Percentiles rank a stretch among this genome's conserved stretches.
These are phyloP conservation scores for Aspergillus amoenus DNA, from an alignment of 2,329 filamentous ascomycete genomes.

Conservation along the genomic window DNA sequence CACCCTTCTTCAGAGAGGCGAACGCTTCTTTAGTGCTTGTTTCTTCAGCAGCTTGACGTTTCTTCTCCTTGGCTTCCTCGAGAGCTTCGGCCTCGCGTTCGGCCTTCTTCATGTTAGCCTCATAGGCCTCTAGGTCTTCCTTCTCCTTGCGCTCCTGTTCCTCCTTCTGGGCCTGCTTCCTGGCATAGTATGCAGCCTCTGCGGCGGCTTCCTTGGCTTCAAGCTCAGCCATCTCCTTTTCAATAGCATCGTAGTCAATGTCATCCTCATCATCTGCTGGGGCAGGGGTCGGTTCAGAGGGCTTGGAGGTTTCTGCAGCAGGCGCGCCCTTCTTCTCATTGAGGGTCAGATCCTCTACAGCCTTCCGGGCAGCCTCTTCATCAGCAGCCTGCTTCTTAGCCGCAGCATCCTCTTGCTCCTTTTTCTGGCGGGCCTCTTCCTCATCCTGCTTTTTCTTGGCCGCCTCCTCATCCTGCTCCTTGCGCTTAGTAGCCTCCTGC, in stretches of 20 bases:
- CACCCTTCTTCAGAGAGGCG: conserved; percentile 45
- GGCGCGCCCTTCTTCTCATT: conserved; percentile 46
- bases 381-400: conserved; percentile 45
- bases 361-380: conserved; percentile 32
- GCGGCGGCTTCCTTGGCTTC: conserved; percentile 48
- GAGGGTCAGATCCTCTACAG: conserved; percentile 24
- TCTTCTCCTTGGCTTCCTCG: conserved; percentile 45
- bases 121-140: conserved; percentile 45
- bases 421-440: conserved; percentile 23
- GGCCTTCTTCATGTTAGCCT: conserved; percentile 50
- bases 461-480: conserved; percentile 33
- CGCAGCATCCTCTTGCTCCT: conserved; percentile 24
- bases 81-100: conserved; percentile 50
- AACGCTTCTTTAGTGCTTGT: conserved; percentile 41
- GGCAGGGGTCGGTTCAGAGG: conserved; percentile 34
- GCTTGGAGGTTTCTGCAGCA: conserved; percentile 30
- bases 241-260: conserved; percentile 48
- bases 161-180: conserved; percentile 74
- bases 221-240: conserved; percentile 47
- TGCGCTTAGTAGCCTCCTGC: conserved; percentile 36
- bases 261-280: conserved; percentile 38
- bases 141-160: conserved; percentile 47
- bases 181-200: conserved; percentile 59
- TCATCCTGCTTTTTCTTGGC: conserved; percentile 30
- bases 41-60: conserved; percentile 38